These are phyloP conservation scores for Blastobotrys serpentis DNA, from an alignment of 1,139 yeast genomes.

Conservation along the genomic window DNA sequence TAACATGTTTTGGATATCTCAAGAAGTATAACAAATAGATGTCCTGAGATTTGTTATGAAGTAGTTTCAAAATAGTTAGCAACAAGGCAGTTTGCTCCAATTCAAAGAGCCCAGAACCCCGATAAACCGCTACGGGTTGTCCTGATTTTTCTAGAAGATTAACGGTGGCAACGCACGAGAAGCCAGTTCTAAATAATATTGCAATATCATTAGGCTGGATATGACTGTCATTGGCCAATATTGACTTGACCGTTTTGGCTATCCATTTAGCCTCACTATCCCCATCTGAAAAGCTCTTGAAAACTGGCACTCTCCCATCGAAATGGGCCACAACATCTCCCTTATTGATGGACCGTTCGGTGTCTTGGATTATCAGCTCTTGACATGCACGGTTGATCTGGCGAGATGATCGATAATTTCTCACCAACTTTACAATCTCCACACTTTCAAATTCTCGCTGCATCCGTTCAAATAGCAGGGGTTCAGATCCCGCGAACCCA, in stretches of 20 bases:
- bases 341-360: constrained; percentile 8
- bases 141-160: neutral
- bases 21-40: constrained; percentile 16
- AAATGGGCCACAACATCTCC: constrained; percentile 4
- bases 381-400: constrained; percentile 67
- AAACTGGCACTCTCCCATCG: neutral
- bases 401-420: constrained; percentile 78
- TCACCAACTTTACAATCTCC: constrained; percentile 48
- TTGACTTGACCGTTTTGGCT: constrained; percentile 15
- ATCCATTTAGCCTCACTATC: constrained; percentile 24
- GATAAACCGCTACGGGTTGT: neutral
- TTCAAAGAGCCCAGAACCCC: constrained; percentile 11
- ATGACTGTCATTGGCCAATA: constrained; percentile 12
- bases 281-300: constrained; percentile 3
- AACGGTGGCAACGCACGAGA: neutral
- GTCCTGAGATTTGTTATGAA: constrained; percentile 15
- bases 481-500: constrained; percentile 78
- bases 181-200: constrained; percentile 22
- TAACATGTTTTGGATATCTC: constrained; percentile 16
- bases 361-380: constrained; percentile 60
- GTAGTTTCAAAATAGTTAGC: constrained; percentile 8
- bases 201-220: constrained; percentile 24
- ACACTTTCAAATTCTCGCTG: constrained; percentile 43
- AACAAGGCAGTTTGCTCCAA: constrained; percentile 4
- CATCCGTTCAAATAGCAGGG: constrained; percentile 66